Base-by-base conservation (phyloP, 345 rosid species). In the Litchi chinensis region DNA sequence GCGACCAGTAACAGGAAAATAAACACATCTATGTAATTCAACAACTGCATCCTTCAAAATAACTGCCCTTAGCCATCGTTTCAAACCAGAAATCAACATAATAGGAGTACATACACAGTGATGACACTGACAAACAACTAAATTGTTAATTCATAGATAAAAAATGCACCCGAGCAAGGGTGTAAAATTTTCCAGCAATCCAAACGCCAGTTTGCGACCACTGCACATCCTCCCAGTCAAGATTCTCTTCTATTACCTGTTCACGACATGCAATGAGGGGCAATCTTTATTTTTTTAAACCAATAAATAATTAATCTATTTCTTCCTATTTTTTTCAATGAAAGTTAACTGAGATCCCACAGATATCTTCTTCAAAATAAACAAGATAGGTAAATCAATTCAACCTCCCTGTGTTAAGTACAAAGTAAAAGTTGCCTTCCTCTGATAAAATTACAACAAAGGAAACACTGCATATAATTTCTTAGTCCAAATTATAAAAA, bases 191-290 rank as follows among this genome's bases (percentile, higher is more conserved):
- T 60, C 98, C 98, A 73, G 93, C 95, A 73, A 97, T 89, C 97
- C 97, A 93, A 64, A 94, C 99, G 43, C 99, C 99, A 57, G 97
- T 93, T 54, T 97, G 98, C 13, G 99, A 97, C 99, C 99, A 97
- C 59, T 94, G 95, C 84, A 97, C 95, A 76, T 93, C 99, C 81
- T 97, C 99, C 99, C 99, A 97, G 71, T 97, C 99, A 4, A 95
- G 85, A 68, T 90, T 92, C 76, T 95, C 99, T 83, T 87, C 97
- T 86, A 95, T 32, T 52, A 93, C 97, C 99, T 95, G 83, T 41
- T 63, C 62, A 48, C 3, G 13, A 24, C 40, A 63, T 9, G 5
- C 54, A 41, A 44, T 19, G 12, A 59, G 64, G 4, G 19, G 56
- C 54, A 41, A 4, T 16, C 5, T 50, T 50, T 13, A 15, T 50